Conservation (phyloP, 2,329 filamentous ascomycete genomes). For the Diplodia intermedia region DNA sequence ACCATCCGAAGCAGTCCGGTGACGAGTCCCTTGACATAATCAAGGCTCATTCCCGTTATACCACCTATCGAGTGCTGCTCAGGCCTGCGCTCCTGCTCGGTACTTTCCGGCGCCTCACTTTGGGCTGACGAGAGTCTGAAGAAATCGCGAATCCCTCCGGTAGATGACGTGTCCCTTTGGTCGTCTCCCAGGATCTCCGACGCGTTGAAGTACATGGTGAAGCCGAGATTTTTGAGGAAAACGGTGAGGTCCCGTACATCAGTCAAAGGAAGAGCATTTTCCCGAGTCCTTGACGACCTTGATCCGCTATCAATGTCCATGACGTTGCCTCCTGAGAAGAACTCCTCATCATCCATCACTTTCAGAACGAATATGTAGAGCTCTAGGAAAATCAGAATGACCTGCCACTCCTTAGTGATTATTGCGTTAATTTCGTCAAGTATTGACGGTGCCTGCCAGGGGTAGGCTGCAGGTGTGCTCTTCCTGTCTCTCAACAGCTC, state of each 20-base stretch:
- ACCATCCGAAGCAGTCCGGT: conserved; percentile 84
- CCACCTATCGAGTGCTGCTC: conserved; percentile 60
- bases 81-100: conserved; percentile 39
- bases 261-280: conserved; percentile 71
- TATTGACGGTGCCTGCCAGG: conserved; percentile 46
- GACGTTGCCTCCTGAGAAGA: conserved; percentile 67
- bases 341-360: conserved; percentile 96
- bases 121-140: conserved; percentile 39
- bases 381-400: conserved; percentile 89
- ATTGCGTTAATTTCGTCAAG: neutral
- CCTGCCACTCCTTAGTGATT: conserved; percentile 77
- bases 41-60: conserved; percentile 74
- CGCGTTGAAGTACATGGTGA: conserved; percentile 85
- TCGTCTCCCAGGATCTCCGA: conserved; percentile 64
- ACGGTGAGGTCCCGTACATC: conserved; percentile 77
- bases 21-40: conserved; percentile 79
- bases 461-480: conserved; percentile 41
- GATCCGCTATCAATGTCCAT: conserved; percentile 16
- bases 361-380: conserved; percentile 92
- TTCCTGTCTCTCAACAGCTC: conserved; percentile 58
- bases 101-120: conserved; percentile 32
- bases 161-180: conserved; percentile 56
- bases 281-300: conserved; percentile 46
- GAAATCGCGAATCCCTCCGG: conserved; percentile 47
- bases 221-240: conserved; percentile 90